Base-by-base conservation (phyloP, 192 early-diverging fungal species). In the Backusella parvicylindrica region DNA sequence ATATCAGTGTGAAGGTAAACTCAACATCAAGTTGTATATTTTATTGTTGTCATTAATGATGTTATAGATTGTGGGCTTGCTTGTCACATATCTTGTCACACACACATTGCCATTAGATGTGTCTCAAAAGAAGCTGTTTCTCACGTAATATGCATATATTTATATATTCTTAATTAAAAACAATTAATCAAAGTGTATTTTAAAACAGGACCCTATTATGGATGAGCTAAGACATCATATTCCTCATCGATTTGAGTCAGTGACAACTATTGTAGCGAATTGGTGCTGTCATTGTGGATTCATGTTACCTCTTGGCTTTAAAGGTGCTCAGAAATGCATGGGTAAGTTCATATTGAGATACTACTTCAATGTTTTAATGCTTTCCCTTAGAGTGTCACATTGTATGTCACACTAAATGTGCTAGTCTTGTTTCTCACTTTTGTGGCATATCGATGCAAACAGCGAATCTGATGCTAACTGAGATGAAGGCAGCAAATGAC, bases 261-360 rank as follows among this genome's bases (percentile, higher is more conserved):
- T 92, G 11, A 91, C 91, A 49, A 95, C 91, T 67, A 86, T 96
- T 69, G 90, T 88, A 13, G 92, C 94, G 31, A 90, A 92, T 80
- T 99, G 98, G 98, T 99, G 98, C 84, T 95, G 91, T 76, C 98
- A 99, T 85, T 99, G 98, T 82, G 98, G 98, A 28, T 94, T 88
- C 56, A 94, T 99, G 92, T 86, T 99, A 37, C 89, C 97, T 26
- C 82, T 99, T 9, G 93, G 95, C 23, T 93, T 90, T 33, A 85
- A 86, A 66, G 85, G 87, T 32, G 78, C 85, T 6, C 85, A 86
- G 66, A 77, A 78, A 40, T 88, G 87, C 76, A 74, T 75, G 40
- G 87, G 87, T 88, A 84, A 47, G 15, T n/a, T n/a, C n/a, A n/a
- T n/a, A n/a, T n/a, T n/a, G n/a, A n/a, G n/a, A n/a, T n/a, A n/a